Conservation (phyloP, 306 rosid species). For the Citrullus mucosospermus region DNA sequence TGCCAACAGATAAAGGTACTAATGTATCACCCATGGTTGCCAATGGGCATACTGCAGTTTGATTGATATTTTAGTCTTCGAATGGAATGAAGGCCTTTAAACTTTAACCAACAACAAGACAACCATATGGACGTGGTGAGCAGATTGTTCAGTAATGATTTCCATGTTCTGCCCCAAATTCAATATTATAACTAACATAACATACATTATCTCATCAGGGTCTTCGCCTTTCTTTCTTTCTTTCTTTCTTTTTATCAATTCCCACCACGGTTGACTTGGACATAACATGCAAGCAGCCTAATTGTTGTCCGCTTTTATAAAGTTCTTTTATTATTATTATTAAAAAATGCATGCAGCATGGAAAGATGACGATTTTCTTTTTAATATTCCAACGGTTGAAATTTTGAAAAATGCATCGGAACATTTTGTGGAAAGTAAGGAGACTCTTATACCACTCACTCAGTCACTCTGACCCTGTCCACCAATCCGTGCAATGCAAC, state of each 20-base stretch:
- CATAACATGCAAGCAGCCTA: not conserved
- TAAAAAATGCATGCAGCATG: not conserved
- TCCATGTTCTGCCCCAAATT: not conserved
- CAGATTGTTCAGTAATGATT: conserved; percentile 1
- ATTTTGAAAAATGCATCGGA: not conserved
- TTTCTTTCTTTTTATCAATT: not conserved
- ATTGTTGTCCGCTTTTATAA: no score
- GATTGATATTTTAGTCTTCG: not conserved
- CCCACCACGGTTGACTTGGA: not conserved
- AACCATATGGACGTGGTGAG: not conserved
- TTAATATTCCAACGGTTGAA: not conserved
- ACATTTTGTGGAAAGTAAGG: not conserved
- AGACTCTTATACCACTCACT: not conserved
- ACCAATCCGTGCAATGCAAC: not conserved
- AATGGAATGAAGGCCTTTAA: not conserved
- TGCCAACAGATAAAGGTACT: not conserved
- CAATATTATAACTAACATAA: not conserved
- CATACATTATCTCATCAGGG: not conserved
- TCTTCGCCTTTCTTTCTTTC: not conserved
- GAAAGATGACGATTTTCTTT: not conserved
- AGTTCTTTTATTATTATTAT: no score
- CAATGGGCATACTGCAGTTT: not conserved
- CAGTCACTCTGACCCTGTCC: not conserved
- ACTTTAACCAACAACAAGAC: not conserved
- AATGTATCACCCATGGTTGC: not conserved